Evolutionary conservation across 352 stramenopile species (phyloP), one percentile per base, ranked within the genome.

Genomic region (Globisporangium iwayamae): DNA sequence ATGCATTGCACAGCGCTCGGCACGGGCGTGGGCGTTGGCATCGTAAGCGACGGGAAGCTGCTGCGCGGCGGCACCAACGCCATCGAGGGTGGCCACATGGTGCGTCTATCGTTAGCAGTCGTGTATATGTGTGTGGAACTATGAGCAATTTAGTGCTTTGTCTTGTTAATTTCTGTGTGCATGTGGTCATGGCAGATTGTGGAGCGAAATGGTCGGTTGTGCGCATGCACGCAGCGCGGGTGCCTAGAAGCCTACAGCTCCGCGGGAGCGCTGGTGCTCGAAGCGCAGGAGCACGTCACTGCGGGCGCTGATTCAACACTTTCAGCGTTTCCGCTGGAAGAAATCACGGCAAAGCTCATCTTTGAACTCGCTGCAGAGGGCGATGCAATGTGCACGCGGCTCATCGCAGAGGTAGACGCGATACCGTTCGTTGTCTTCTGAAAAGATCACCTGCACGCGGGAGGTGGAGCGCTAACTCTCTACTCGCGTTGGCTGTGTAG

Each of bases 201-300:
- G 5, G 84, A 93, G 65, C 81, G 81, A 56, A 93, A 93, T 67
- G 86, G 86, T 34, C 77, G 84, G 32, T 70, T 74, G 6, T 95
- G 86, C 53, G 79, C 79, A 1, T 95, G 86, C 69, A 83, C 75
- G 2, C 86, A 95, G 66, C 67, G 75, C 54, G 84, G 86, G 1
- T 95, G 86, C 34, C 68, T 95, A 14, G 86, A 95, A 72, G 78
- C 79, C 11, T 93, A 95, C 63, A 89, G 75, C 62, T 93, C 84
- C 10, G 86, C 86, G 28, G 67, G 72, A 4, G 86, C 84, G 4
- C 67, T 93, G 16, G 81, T 91, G 34, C 72, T 68, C 1, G 78
- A 89, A 69, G 84, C 72, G 4, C 83, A 88, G 55, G 76, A 90
- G 43, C 81, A 89, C 48, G 41, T 93, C 39, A 71, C 66, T n/a